Evolutionary conservation across 331 rosid genomes (phyloP), one percentile per base, ranked within the genome.

Genomic region (Malus hybrid): DNA sequence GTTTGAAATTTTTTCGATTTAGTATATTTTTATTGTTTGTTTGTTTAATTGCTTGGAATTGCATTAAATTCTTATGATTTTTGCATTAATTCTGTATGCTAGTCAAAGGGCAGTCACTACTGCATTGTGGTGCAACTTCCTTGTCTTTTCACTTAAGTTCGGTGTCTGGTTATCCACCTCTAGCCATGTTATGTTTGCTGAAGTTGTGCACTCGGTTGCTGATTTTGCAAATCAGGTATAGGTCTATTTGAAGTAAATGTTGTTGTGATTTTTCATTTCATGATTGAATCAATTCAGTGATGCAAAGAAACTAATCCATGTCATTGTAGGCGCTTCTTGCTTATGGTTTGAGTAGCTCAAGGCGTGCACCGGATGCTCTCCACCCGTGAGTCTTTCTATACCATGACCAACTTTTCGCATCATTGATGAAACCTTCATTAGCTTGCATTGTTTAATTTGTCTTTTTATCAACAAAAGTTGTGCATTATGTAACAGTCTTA

Each of bases 341-440:
- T 69, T 95, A 95, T 69, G 99, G 99, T 76, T 87, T 95, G 78
- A 81, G 83, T 83, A 95, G 99, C 88, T 95, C 99, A 70, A 90
- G 97, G 78, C 97, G 99, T 68, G 99, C 99, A 65, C 99, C 99
- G 7, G 99, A 95, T 84, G 97, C 97, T 70, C 72, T 92, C 57
- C 99, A 95, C 80, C 97, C 97, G 99, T 95, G 80, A 92, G 99
- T 90, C 44, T 46, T 70, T 75, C 63, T 18, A 66, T 73, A 61
- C 34, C 73, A 6, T 71, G 62, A 22, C 82, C 48, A 10, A 42
- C 46, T 62, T 66, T 70, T 13, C 63, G 4, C 76, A 46, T 44
- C 42, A 36, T 70, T 76, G 31, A 67, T 60, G 36, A 20, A 12
- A 52, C 74, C 81, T 79, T 70, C 22, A 2, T 52, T 19, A 29